Percentiles rank a stretch among this genome's conserved stretches.
These are phyloP conservation scores for Drosera spatulata DNA, from an alignment of 179 eudicot genomes.

Conservation along the genomic window DNA sequence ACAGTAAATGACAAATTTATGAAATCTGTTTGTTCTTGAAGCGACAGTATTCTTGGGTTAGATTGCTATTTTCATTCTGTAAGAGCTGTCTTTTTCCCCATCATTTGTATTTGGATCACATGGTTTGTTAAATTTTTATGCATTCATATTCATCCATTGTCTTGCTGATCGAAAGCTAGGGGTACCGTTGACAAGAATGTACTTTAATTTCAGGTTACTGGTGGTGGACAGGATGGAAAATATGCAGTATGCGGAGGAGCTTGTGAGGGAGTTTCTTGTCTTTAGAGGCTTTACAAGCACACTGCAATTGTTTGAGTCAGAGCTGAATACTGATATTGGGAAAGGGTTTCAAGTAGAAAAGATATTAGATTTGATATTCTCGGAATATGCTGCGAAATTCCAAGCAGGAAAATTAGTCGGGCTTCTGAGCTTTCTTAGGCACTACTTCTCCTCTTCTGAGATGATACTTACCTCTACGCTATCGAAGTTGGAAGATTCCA, in stretches of 20 bases:
- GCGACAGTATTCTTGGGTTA: no score
- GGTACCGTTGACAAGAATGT: no score
- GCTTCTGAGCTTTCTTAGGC: constrained; percentile 59
- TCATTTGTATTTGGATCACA: no score
- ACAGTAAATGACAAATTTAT: no score
- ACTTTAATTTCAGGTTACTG: no score
- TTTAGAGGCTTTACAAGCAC: constrained; percentile 89
- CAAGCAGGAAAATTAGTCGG: constrained; percentile 55
- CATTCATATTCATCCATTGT: no score
- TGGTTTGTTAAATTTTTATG: no score
- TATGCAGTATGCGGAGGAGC: constrained; percentile 85
- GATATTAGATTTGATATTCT: constrained; percentile 77
- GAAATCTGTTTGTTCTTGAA: no score
- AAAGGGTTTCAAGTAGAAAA: constrained; percentile 79
- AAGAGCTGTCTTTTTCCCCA: no score
- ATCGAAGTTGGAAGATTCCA: constrained; percentile 58
- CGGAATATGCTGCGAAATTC: constrained; percentile 63
- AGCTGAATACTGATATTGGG: constrained; percentile 72
- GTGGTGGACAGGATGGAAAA: constrained; percentile 50
- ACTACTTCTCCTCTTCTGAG: constrained; percentile 64
- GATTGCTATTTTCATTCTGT: no score
- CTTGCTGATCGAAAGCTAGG: no score
- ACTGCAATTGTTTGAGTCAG: constrained; percentile 69
- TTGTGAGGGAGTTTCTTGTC: constrained; percentile 78
- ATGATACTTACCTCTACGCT: constrained; percentile 31